Percentiles rank a stretch among this genome's conserved stretches.
phyloP scores from a whole-genome alignment of 208 protist species.

The Leishmania amazonensis region DNA sequence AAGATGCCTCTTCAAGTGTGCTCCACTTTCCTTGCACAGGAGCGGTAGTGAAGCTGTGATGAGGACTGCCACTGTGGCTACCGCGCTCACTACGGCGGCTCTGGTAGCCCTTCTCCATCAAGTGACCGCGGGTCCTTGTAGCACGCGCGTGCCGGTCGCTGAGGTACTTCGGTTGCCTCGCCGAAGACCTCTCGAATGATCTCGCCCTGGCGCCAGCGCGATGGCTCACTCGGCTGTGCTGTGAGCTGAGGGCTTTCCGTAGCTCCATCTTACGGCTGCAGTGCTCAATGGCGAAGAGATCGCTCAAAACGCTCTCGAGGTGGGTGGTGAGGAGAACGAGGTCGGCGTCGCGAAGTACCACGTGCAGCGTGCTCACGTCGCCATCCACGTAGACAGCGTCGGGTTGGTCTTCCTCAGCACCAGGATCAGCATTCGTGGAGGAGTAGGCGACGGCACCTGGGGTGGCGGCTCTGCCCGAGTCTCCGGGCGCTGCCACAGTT shows the following conservation, averaged over 20 bases:
- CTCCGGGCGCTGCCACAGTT: background rate
- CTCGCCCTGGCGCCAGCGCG: background rate
- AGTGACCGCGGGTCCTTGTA: background rate
- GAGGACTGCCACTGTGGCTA: background rate
- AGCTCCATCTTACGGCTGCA: conserved; percentile 29
- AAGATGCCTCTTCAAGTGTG: conserved; percentile 1
- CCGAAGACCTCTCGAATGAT: background rate
- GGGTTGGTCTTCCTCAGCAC: conserved; percentile 19
- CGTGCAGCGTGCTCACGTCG: conserved; percentile 45
- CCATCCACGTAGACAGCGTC: conserved; percentile 57
- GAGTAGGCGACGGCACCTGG: background rate
- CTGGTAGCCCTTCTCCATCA: background rate
- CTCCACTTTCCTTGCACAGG: conserved; percentile 4
- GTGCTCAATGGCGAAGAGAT: conserved; percentile 84
- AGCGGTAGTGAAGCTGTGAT: background rate
- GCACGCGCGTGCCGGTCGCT: conserved; percentile 6
- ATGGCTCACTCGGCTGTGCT: background rate
- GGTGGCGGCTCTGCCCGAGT: background rate
- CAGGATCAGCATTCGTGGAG: conserved; percentile 12
- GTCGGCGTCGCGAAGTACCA: conserved; percentile 53
- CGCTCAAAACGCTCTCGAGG: conserved; percentile 70
- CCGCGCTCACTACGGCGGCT: background rate
- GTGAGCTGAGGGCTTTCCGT: background rate
- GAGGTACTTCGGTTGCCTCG: conserved; percentile 4
- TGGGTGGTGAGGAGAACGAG: conserved; percentile 73